Evolutionary conservation across 208 protist genomes (phyloP), one percentile per base, ranked within the genome.

Genomic region (Sergeia podlipaevii): DNA sequence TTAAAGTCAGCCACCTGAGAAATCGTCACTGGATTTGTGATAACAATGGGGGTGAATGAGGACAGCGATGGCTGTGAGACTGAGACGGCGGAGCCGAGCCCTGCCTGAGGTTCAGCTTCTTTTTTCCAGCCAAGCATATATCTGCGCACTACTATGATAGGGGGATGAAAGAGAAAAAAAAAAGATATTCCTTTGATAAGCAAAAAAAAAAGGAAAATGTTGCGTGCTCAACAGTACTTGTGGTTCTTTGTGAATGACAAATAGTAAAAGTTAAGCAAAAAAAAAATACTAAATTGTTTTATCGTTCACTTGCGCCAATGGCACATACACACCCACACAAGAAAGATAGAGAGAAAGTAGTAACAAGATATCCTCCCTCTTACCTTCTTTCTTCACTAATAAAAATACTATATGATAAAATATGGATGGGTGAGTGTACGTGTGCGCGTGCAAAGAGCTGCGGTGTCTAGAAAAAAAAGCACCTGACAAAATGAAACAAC

Each of bases 1-100:
- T 65, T 73, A 43, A 91, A 93, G 1, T 65, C 44, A 6, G 52
- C 54, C 0, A 95, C 71, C 48, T 95, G 81, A 26, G 74, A 58
- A 0, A 77, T 54, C 2, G 82, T 90, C 24, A 93, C 58, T 29
- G 57, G 57, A 11, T 24, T 10, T 3, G n/a, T 43, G 4, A 64
- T 15, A 23, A 42, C 49, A n/a, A 10, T 45, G n/a, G 39, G 78
- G 78, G 7, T 61, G 28, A 10, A 55, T 66, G 51, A 82, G 46
- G 28, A 46, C 41, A 21, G 71, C 63, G 27, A 53, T 51, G n/a
- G 48, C 75, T 52, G 58, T 72, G 77, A 44, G 63, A 74, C 32
- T 65, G 62, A 24, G 50, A 52, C 20, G 45, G 44, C 1, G 45
- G 23, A 15, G 27, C 29, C 13, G 44, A 7, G 17, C 24, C n/a